phyloP scores from a whole-genome alignment of 805 yeast species.

The Saccharomycopsis javanensis region DNA sequence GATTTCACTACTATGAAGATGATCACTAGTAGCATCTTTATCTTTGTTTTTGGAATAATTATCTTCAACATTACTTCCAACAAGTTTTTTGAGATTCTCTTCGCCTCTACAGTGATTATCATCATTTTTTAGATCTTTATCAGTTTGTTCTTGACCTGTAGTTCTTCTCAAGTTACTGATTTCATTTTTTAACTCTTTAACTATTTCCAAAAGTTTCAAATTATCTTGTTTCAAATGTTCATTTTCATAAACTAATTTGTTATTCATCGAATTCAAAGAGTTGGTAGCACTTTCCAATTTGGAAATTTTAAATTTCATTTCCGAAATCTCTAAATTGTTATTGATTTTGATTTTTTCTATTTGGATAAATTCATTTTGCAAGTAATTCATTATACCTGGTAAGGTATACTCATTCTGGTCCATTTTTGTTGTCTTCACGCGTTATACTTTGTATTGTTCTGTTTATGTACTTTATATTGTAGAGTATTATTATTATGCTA shows the following conservation, averaged over 20 bases:
- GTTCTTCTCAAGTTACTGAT: not conserved
- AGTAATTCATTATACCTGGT: conserved; percentile 52
- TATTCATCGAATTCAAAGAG: conserved; percentile 23
- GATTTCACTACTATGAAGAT: no score
- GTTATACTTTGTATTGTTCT: not conserved
- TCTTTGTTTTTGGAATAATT: no score
- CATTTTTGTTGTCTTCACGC: conserved; percentile 7
- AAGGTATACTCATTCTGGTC: conserved; percentile 18
- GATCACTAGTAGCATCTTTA: not conserved
- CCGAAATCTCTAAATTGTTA: conserved; percentile 53
- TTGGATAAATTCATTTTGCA: conserved; percentile 53
- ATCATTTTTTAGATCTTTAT: not conserved
- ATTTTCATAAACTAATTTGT: conserved; percentile 12
- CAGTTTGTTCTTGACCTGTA: not conserved
- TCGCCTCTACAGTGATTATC: not conserved
- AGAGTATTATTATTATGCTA: no score
- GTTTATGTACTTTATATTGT: not conserved
- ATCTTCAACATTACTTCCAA: not conserved
- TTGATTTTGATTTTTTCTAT: conserved; percentile 51
- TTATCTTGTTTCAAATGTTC: conserved; percentile 13
- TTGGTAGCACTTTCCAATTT: conserved; percentile 45
- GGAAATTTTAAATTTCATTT: conserved; percentile 44
- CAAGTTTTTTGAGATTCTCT: not conserved
- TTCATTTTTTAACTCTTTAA: conserved; percentile 10
- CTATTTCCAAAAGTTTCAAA: conserved; percentile 5